Base-by-base conservation (phyloP, 257 asterid genomes). In the Penstemon davidsonii region DNA sequence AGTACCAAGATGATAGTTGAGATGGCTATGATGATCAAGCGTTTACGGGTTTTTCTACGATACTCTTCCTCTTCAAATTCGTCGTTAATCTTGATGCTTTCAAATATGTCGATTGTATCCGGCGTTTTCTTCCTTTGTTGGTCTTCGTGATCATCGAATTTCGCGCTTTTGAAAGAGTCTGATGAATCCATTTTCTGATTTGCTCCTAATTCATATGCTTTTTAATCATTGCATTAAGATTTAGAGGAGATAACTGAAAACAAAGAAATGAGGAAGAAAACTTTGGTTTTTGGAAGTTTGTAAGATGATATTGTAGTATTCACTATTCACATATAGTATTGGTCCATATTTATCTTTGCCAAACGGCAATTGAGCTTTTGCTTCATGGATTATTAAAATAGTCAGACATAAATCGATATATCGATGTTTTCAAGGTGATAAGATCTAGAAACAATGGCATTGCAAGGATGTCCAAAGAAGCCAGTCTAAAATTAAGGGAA, bases 41-140 rank as follows among this genome's bases (percentile, higher is more conserved):
- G 80, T 7, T 62, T 46, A 18, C 74, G 73, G 5, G 82, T 77
- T 40, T 77, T 53, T 12, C 72, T 60, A 0, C 40, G 60, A 68
- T 81, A 76, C 25, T 60, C 61, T 44, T 68, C 64, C 18, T 81
- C 85, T 2, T 76, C 79, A 8, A 67, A 67, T 3, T 65, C 76
- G 7, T 71, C 62, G 7, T 60, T 60, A 4, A 40, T 62, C 10
- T 58, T 68, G 11, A 18, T 40, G 72, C 73, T 73, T 44, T 80
- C 73, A 44, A 76, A 65, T 52, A 46, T 13, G 0, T 78, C 74
- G 8, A 39, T 44, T 33, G 82, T 60, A 47, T 66, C 74, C 3
- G 0, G 11, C 1, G 25, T 37, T 64, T 44, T 42, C 58, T 19
- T 60, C n/a, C 3, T 44, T n/a, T 55, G 60, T 66, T 33, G 62